Conservation (phyloP, 176 grass and related monocot genomes). For the Ananas comosus region DNA sequence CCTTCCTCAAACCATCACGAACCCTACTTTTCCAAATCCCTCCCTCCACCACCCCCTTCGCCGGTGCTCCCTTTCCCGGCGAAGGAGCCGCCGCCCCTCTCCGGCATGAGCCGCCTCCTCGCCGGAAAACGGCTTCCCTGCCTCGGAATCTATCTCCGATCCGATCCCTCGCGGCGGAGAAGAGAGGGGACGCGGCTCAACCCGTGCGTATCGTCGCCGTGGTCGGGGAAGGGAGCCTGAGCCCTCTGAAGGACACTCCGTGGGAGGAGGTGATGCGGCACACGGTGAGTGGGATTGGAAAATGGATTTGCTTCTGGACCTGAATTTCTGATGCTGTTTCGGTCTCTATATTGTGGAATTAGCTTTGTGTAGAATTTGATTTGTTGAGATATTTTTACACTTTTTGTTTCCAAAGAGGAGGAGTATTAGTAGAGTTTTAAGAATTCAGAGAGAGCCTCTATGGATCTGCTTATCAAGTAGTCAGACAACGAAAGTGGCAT, state of each 20-base stretch:
- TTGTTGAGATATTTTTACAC: neutral
- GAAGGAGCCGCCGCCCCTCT: neutral
- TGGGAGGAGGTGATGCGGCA: constrained; percentile 93
- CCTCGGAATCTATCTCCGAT: neutral
- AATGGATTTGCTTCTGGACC: neutral
- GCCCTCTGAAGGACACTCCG: constrained; percentile 53
- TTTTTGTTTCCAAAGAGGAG: neutral
- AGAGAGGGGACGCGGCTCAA: neutral
- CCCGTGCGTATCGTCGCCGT: constrained; percentile 40
- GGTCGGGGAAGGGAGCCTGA: constrained; percentile 60
- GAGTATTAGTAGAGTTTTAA: no score
- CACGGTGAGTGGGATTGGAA: constrained; percentile 29
- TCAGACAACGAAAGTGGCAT: no score
- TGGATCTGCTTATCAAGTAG: no score
- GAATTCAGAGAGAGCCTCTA: no score
- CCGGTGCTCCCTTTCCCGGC: constrained; percentile 2
- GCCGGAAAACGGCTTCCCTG: neutral
- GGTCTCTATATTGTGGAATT: neutral
- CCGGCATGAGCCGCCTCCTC: neutral
- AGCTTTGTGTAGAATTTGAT: neutral
- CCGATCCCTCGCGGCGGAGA: neutral
- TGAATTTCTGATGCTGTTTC: neutral
- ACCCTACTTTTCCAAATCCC: neutral
- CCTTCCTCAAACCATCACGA: constrained; percentile 8
- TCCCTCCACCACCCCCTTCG: neutral